Conservation (phyloP, 805 yeast genomes). For the Hanseniaspora osmophila region DNA sequence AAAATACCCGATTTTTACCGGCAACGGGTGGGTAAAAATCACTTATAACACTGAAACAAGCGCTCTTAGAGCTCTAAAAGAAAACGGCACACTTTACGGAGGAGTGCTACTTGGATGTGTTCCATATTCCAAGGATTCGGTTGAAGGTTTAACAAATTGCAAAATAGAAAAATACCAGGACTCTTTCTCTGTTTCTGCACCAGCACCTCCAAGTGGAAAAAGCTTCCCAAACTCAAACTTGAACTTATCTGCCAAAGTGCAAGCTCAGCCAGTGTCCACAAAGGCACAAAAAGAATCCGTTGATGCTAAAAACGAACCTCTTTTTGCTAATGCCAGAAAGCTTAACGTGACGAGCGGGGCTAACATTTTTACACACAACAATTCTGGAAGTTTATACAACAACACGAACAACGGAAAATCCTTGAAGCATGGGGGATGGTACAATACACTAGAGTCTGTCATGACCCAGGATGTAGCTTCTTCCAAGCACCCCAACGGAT, state of each 20-base stretch:
- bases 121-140: constrained; percentile 46
- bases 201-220: neutral
- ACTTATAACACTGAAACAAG: constrained; percentile 65
- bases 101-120: constrained; percentile 55
- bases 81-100: constrained; percentile 60
- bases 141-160: constrained; percentile 41
- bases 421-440: constrained; percentile 10
- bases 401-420: constrained; percentile 6
- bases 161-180: constrained; percentile 14
- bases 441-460: constrained; percentile 17
- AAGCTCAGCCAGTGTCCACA: too few relatives aligned
- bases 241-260: too few relatives aligned
- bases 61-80: constrained; percentile 73
- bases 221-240: too few relatives aligned
- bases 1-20: constrained; percentile 60
- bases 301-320: neutral
- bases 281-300: too few relatives aligned
- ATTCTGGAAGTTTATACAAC: constrained; percentile 3
- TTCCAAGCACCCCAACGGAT: constrained; percentile 10
- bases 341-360: constrained; percentile 30
- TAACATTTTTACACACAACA: constrained; percentile 24
- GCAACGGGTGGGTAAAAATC: constrained; percentile 81
- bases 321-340: constrained; percentile 6
- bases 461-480: constrained; percentile 17
- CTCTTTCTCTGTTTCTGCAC: neutral